Conservation (phyloP, 2,329 filamentous ascomycete species). For the Monosporascus sp. region DNA sequence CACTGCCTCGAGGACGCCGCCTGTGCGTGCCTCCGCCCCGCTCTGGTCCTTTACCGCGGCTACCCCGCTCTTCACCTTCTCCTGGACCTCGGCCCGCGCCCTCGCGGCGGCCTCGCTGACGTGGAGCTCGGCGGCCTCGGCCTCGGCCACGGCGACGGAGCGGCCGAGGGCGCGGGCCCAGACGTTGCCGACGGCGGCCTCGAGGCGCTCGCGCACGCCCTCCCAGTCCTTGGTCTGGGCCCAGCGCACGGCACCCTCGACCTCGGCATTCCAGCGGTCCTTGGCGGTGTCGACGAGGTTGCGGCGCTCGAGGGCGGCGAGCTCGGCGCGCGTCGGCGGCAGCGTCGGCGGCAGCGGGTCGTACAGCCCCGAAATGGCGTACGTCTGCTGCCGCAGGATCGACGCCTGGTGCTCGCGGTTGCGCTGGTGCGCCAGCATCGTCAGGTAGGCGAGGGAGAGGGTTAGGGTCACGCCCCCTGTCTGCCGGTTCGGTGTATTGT, state of each 20-base stretch:
- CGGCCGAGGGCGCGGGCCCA: constrained; percentile 36
- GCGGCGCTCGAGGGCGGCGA: constrained; percentile 45
- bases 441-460: constrained; percentile 66
- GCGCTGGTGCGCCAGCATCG: constrained; percentile 62
- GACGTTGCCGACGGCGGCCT: constrained; percentile 40
- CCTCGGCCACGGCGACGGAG: constrained; percentile 20
- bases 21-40: constrained; percentile 22
- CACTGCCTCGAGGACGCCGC: constrained; percentile 31
- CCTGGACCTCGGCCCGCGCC: constrained; percentile 27
- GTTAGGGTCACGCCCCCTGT: constrained; percentile 72
- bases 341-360: constrained; percentile 40
- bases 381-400: constrained; percentile 51
- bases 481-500: constrained; percentile 32
- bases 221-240: constrained; percentile 63
- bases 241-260: constrained; percentile 61
- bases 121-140: constrained; percentile 14
- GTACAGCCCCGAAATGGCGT: constrained; percentile 47
- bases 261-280: constrained; percentile 71
- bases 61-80: constrained; percentile 26
- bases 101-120: constrained; percentile 19
- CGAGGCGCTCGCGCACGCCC: constrained; percentile 53
- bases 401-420: constrained; percentile 57
- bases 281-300: constrained; percentile 63
- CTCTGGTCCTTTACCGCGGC: constrained; percentile 25
- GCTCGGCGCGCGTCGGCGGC: constrained; percentile 45